Evolutionary conservation across 805 yeast genomes (phyloP), one percentile per base, ranked within the genome.

Genomic region (Saturnispora bothae): DNA sequence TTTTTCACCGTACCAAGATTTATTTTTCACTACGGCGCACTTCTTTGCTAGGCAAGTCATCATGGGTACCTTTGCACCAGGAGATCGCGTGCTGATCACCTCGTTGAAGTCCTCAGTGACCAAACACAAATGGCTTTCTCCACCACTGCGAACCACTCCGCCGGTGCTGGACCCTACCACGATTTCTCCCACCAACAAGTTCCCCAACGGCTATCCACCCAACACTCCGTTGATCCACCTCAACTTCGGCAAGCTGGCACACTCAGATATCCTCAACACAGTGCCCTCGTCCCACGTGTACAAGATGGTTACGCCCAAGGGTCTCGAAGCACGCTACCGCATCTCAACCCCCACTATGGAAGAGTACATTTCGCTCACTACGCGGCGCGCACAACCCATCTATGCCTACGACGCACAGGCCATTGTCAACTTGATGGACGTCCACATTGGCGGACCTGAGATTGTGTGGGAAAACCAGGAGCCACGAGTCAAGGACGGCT

Each of bases 311-410:
- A 34, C 40, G 12, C 45, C 47, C 14, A 44, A 42, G 12, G 44
- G 38, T 21, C 33, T 36, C 6, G 28, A 36, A 7, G 43, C 45
- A 36, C 51, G 60, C 32, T 66, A 57, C 42, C 53, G 63, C 7
- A 54, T 59, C 6, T 53, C 61, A 1, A 50, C 52, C 7, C 70
- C 73, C 3, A 59, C 69, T 0, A 50, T 68, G n/a, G 75, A 69
- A 35, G 73, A 70, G 38, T 71, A 64, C 44, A 53, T 71, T 23
- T 59, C 53, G 22, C 38, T 65, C 22, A 49, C 61, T 5, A 49
- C 49, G 22, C 54, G 76, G 34, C 64, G 58, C 28, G 76, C 74
- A 0, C 72, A 67, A 43, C 76, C 76, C 1, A 69, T 71, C 8
- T 71, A 71, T 42, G 59, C 73, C 4, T 51, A 59, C 29, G 76